Evolutionary conservation across 306 rosid species (phyloP).

Genomic region (Prunus campanulata): DNA sequence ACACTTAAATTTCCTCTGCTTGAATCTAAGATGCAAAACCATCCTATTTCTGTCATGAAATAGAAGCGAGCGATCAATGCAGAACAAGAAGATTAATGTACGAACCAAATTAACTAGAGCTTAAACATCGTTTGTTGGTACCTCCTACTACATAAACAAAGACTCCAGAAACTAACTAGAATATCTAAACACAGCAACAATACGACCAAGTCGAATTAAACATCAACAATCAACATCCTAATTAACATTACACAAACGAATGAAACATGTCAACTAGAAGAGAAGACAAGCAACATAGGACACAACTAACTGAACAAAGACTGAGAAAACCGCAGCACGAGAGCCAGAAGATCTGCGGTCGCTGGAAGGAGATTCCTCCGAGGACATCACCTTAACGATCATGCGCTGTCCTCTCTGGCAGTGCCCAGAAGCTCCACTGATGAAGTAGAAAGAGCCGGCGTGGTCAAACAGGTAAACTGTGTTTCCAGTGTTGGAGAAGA

Average conservation of each 20-base stretch:
- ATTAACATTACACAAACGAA: background rate
- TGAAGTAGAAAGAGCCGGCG: constrained; percentile 73
- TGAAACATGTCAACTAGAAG: background rate
- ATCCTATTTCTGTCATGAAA: background rate
- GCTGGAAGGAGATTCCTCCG: constrained; percentile 24
- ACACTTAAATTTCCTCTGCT: background rate
- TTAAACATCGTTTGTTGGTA: background rate
- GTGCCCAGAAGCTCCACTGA: constrained; percentile 78
- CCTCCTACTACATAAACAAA: background rate
- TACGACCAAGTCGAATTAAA: too few relatives aligned
- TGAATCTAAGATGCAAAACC: background rate
- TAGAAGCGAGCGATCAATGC: background rate
- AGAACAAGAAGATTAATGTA: background rate
- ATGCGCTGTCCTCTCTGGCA: constrained; percentile 73
- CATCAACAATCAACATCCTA: background rate
- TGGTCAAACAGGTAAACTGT: constrained; percentile 41
- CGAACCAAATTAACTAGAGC: background rate
- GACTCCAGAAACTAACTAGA: background rate
- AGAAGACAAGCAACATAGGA: constrained; percentile 18
- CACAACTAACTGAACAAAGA: constrained; percentile 29
- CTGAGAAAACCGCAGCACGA: constrained; percentile 3
- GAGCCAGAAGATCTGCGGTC: constrained; percentile 28
- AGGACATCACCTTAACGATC: constrained; percentile 58
- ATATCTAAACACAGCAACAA: background rate
- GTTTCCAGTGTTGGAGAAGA: constrained; percentile 68